A percentile compares a stretch with the other conserved stretches of the same genome.
Conservation (phyloP, 805 yeast genomes). For the Metschnikowia dekortorum region DNA sequence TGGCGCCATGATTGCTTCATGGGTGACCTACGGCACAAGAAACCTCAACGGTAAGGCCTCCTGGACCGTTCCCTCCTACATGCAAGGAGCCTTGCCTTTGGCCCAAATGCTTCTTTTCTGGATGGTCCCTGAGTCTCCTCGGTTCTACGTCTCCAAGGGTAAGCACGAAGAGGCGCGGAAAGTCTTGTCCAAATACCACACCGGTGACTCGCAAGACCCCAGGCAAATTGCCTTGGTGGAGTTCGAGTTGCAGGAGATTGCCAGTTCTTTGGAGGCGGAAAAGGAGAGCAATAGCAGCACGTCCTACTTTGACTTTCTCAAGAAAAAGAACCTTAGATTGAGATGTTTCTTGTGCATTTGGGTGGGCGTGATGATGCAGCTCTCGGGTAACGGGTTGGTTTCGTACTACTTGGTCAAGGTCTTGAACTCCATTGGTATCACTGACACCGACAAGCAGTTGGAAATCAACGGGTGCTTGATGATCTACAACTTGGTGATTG, state of each 20-base stretch:
- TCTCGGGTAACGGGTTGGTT: conserved; percentile 50
- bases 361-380: conserved; percentile 38
- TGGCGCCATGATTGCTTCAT: conserved; percentile 50
- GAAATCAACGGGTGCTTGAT: conserved; percentile 45
- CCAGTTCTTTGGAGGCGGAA: conserved; percentile 35
- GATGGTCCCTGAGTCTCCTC: conserved; percentile 47
- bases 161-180: conserved; percentile 39
- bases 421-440: conserved; percentile 50
- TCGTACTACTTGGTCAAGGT: conserved; percentile 50
- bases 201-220: conserved; percentile 31
- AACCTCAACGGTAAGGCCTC: conserved; percentile 20
- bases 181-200: conserved; percentile 38
- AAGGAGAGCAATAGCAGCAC: conserved; percentile 23
- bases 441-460: conserved; percentile 35
- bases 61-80: conserved; percentile 53
- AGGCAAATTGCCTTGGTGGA: conserved; percentile 16
- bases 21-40: conserved; percentile 47
- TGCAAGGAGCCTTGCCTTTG: conserved; percentile 48
- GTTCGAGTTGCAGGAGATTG: conserved; percentile 23
- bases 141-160: conserved; percentile 40
- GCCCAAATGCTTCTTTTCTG: conserved; percentile 27
- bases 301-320: conserved; percentile 36
- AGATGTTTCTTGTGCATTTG: conserved; percentile 33
- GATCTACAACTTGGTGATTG: conserved; percentile 29
- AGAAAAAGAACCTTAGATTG: conserved; percentile 37